These are phyloP conservation scores for Amanita pallidorosea DNA, from an alignment of 768 basidiomycete species.

Conservation along the genomic window DNA sequence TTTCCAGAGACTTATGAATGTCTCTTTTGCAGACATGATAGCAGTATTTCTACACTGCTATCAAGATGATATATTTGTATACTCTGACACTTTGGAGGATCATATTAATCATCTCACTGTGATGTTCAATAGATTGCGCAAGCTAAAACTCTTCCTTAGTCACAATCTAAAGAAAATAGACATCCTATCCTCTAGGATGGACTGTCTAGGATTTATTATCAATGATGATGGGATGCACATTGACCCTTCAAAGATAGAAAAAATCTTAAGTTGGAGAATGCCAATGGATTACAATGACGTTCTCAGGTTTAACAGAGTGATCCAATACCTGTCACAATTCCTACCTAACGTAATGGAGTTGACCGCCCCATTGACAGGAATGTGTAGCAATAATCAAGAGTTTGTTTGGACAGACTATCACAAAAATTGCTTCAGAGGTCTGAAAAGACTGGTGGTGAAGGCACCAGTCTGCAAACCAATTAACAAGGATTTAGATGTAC, in stretches of 20 bases:
- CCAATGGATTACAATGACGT: constrained; percentile 17
- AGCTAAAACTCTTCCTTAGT: not conserved
- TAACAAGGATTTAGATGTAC: not conserved
- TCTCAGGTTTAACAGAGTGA: constrained; percentile 20
- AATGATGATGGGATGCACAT: not conserved
- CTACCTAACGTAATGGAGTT: constrained; percentile 18
- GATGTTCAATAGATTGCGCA: not conserved
- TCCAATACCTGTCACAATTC: constrained; percentile 21
- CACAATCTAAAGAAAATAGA: not conserved
- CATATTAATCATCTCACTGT: constrained; percentile 16
- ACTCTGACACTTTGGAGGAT: constrained; percentile 18
- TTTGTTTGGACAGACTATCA: constrained; percentile 20
- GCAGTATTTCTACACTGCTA: constrained; percentile 21
- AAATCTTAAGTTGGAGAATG: constrained; percentile 16
- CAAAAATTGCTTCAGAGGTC: constrained; percentile 10
- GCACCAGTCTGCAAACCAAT: not conserved
- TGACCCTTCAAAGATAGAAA: not conserved
- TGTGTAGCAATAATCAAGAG: constrained; percentile 12
- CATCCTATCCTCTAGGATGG: not conserved
- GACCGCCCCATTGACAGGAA: constrained; percentile 15
- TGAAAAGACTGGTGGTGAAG: not conserved
- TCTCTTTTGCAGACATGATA: constrained; percentile 17
- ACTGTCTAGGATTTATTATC: not conserved
- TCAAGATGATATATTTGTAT: constrained; percentile 26
- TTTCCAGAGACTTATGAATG: constrained; percentile 24